phyloP scores from a whole-genome alignment of 768 basidiomycete species.

The Pleurotus citrinopileatus region DNA sequence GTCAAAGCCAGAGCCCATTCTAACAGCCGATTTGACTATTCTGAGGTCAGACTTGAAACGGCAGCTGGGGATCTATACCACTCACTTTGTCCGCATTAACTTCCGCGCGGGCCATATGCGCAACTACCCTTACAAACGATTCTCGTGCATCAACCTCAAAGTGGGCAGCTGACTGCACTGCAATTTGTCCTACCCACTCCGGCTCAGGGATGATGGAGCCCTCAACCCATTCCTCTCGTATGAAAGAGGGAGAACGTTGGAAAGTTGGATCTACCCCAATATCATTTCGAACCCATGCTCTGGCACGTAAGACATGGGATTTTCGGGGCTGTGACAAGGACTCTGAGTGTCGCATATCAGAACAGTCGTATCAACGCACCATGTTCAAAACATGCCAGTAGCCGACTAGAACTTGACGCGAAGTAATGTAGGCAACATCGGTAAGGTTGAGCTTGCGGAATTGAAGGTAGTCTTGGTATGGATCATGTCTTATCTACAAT shows the following conservation, averaged over 20 bases:
- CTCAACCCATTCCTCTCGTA: background rate
- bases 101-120: background rate
- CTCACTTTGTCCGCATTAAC: background rate
- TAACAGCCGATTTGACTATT: background rate
- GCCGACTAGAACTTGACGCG: background rate
- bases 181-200: background rate
- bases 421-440: background rate
- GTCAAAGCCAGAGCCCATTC: background rate
- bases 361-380: background rate
- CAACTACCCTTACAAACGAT: background rate
- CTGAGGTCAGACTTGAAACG: background rate
- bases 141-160: background rate
- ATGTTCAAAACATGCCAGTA: background rate
- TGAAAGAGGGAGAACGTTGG: background rate
- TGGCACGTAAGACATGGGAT: background rate
- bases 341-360: background rate
- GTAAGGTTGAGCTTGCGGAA: background rate
- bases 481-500: background rate
- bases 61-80: background rate
- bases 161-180: background rate
- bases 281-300: background rate
- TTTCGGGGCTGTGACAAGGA: background rate
- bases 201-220: background rate
- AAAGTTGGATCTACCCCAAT: background rate
- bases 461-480: background rate